Evolutionary conservation across 331 rosid species (phyloP).

Genomic region (Malus hybrid): DNA sequence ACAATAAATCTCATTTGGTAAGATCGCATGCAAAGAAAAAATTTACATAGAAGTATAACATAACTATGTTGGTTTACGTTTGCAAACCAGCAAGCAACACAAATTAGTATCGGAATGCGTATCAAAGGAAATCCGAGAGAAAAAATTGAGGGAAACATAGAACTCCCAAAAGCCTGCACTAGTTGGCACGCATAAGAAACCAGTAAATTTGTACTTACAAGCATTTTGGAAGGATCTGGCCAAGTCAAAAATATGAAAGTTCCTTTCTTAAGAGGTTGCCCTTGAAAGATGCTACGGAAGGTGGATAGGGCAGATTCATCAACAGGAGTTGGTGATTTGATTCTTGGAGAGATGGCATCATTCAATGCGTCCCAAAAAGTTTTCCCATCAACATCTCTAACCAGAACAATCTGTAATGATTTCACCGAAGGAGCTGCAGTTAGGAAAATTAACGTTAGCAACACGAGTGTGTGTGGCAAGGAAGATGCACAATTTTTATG

Average conservation of each 20-base stretch:
- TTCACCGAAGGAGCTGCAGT: constrained; percentile 64
- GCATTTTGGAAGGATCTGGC: constrained; percentile 56
- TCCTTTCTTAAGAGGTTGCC: constrained; percentile 73
- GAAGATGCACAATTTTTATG: not conserved
- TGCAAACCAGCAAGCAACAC: not conserved
- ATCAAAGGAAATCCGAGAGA: not conserved
- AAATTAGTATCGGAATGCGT: not conserved
- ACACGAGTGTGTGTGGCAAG: not conserved
- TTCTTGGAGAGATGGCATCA: constrained; percentile 81
- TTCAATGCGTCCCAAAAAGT: constrained; percentile 96
- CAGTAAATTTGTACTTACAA: constrained; percentile 38
- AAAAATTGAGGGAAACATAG: not conserved
- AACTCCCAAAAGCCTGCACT: not conserved
- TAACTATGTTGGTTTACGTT: not conserved
- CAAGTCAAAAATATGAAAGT: constrained; percentile 74
- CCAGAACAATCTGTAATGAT: constrained; percentile 76
- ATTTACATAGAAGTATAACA: not conserved
- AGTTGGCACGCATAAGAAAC: not conserved
- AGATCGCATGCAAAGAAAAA: not conserved
- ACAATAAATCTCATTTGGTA: not conserved
- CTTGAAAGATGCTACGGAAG: constrained; percentile 55
- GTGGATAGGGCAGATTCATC: constrained; percentile 60
- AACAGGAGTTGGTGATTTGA: constrained; percentile 44
- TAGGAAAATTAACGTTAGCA: constrained; percentile 1
- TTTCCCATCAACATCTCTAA: constrained; percentile 87